phyloP scores from a whole-genome alignment of 768 basidiomycete genomes.

The Russula griseocarnosa region DNA sequence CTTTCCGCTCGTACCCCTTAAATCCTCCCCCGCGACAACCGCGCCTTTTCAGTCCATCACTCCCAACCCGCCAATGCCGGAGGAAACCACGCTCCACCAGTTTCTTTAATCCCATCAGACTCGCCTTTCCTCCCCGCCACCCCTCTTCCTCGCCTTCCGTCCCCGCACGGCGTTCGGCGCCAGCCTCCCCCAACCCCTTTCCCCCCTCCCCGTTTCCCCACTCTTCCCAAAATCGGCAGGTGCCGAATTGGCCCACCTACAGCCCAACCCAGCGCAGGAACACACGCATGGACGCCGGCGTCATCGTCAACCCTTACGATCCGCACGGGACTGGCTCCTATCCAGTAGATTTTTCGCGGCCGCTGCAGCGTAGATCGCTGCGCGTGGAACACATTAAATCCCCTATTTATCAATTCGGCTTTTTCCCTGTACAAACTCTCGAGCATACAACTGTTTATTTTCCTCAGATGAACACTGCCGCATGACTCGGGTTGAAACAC shows the following conservation, averaged over 20 bases:
- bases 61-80: constrained; percentile 24
- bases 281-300: constrained; percentile 29
- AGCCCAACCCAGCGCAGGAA: constrained; percentile 25
- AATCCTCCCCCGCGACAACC: constrained; percentile 32
- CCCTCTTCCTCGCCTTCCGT: constrained; percentile 28
- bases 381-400: constrained; percentile 8
- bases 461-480: constrained; percentile 12
- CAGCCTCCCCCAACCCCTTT: constrained; percentile 24
- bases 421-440: constrained; percentile 10
- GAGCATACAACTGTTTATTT: constrained; percentile 25
- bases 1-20: constrained; percentile 25
- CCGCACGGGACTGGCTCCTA: constrained; percentile 39
- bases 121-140: constrained; percentile 35
- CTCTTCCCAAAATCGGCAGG: constrained; percentile 12
- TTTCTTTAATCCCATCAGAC: constrained; percentile 36
- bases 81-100: constrained; percentile 35
- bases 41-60: constrained; percentile 32
- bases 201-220: constrained; percentile 19
- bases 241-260: background rate
- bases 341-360: constrained; percentile 35
- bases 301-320: constrained; percentile 34
- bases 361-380: constrained; percentile 26
- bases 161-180: constrained; percentile 24
- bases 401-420: constrained; percentile 21
- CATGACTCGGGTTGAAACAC: constrained; percentile 1